Base-by-base conservation (phyloP, 139 green algal genomes). In the Ostreobium quekettii region DNA sequence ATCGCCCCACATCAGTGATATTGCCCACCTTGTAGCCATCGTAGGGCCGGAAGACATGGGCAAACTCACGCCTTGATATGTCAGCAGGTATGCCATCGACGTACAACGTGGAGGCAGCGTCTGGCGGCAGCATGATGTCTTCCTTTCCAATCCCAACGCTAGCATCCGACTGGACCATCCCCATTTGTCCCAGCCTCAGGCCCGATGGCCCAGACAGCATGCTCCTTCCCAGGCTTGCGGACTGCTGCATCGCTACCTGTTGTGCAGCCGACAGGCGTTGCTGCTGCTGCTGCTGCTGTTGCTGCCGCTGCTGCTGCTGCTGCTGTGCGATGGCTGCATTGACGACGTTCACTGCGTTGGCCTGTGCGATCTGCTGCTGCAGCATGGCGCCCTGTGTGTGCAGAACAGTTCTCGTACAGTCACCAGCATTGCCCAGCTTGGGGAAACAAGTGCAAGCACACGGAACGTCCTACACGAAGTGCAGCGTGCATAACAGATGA, bases 1-100 rank as follows among this genome's bases (percentile, higher is more conserved):
- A n/a, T n/a, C n/a, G n/a, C n/a, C n/a, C n/a, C n/a, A n/a, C n/a
- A n/a, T n/a, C n/a, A n/a, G n/a, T n/a, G n/a, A n/a, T n/a, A n/a
- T n/a, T 37, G 7, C 58, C 0, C 37, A 84, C 83, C 83, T 78
- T 64, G 67, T 78, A 91, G 32, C 85, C 85, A 29, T 75, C 71
- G 32, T 81, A 84, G 30, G 74, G 76, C 0, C 85, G 70, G 74
- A 91, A 89, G 70, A 91, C 86, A 75, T 91, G 85, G 1, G 71
- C 60, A 8, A 85, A 35, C 80, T 91, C 85, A 0, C 85, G 72
- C 60, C 73, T 76, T 1, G 60, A 76, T 7, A 81, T 42, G 66
- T 91, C 83, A 26, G n/a, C 2, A 2, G 81, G 81, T 64, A 91
- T 11, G 26, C 56, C 64, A 22, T 87, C 80, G 8, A 86, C 24